Conservation (phyloP, 768 basidiomycete genomes). For the Suillus hirtellus region DNA sequence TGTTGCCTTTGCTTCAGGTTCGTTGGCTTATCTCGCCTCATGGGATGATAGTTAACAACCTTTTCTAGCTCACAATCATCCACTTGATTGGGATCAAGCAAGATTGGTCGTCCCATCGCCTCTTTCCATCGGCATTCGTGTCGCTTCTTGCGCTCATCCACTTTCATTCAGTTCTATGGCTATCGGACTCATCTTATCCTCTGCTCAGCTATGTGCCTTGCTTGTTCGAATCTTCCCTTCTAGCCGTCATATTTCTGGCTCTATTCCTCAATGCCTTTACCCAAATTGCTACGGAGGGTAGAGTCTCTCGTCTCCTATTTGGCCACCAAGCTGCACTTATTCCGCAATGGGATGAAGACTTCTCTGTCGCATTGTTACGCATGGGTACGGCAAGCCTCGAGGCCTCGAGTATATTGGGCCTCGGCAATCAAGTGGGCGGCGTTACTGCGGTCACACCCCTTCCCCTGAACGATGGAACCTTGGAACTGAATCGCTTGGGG, state of each 20-base stretch:
- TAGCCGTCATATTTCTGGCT: slow-evolving; percentile 58
- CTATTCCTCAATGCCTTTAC: slow-evolving; percentile 61
- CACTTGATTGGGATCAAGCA: slow-evolving; percentile 68
- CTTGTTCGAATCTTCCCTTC: slow-evolving; percentile 65
- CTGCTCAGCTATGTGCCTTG: slow-evolving; percentile 75
- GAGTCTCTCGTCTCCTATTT: slow-evolving; percentile 59
- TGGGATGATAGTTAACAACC: slow-evolving; percentile 1
- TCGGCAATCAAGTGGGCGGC: slow-evolving; percentile 71
- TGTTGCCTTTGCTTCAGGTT: slow-evolving; percentile 74
- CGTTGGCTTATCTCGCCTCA: slow-evolving; percentile 18
- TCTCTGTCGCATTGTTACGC: slow-evolving; percentile 67
- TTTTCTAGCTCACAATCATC: slow-evolving; percentile 54
- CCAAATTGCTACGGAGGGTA: slow-evolving; percentile 64
- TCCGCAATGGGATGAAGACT: slow-evolving; percentile 70
- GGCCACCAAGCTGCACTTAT: slow-evolving; percentile 44
- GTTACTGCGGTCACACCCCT: slow-evolving; percentile 35
- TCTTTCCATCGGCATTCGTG: slow-evolving; percentile 66
- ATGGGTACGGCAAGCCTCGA: slow-evolving; percentile 76
- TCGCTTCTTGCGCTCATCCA: slow-evolving; percentile 62
- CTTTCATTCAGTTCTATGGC: slow-evolving; percentile 64
- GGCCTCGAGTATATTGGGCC: slow-evolving; percentile 67
- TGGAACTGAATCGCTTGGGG: slow-evolving; percentile 44
- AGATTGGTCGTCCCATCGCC: slow-evolving; percentile 63
- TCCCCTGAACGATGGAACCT: slow-evolving; percentile 27
- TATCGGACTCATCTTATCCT: slow-evolving; percentile 53